These are phyloP conservation scores for Ustilago curta DNA, from an alignment of 1,284 basidiomycete genomes.

Conservation along the genomic window DNA sequence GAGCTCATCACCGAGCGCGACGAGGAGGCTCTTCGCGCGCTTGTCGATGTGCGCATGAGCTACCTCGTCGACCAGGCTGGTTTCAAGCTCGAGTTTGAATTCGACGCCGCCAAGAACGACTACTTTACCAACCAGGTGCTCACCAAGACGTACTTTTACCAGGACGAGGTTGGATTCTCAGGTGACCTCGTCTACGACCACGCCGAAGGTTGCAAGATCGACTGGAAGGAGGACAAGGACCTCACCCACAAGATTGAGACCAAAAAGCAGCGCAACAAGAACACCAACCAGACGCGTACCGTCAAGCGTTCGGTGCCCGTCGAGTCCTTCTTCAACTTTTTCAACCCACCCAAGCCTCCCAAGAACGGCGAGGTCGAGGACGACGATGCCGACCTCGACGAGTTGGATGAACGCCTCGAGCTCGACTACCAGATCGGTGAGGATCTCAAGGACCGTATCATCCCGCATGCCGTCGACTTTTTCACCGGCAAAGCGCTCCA, in stretches of 20 bases:
- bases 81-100: constrained; percentile 89
- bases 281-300: constrained; percentile 69
- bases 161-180: constrained; percentile 87
- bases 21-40: constrained; percentile 77
- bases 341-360: constrained; percentile 67
- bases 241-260: constrained; percentile 97
- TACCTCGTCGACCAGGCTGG: constrained; percentile 82
- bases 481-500: constrained; percentile 96
- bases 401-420: constrained; percentile 87
- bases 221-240: constrained; percentile 98
- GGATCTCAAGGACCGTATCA: constrained; percentile 97
- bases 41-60: constrained; percentile 78
- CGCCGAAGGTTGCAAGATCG: constrained; percentile 88
- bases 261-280: constrained; percentile 98
- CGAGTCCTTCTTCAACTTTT: constrained; percentile 70
- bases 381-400: constrained; percentile 62
- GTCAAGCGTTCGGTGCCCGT: constrained; percentile 68
- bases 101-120: constrained; percentile 77
- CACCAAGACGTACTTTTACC: constrained; percentile 95
- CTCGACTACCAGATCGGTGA: constrained; percentile 98
- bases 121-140: constrained; percentile 87
- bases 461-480: constrained; percentile 86
- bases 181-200: constrained; percentile 96
- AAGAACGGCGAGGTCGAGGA: constrained; percentile 60
- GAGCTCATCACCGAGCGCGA: constrained; percentile 95